Base-by-base conservation (phyloP, 768 basidiomycete species). In the Serpula lacrymans region DNA sequence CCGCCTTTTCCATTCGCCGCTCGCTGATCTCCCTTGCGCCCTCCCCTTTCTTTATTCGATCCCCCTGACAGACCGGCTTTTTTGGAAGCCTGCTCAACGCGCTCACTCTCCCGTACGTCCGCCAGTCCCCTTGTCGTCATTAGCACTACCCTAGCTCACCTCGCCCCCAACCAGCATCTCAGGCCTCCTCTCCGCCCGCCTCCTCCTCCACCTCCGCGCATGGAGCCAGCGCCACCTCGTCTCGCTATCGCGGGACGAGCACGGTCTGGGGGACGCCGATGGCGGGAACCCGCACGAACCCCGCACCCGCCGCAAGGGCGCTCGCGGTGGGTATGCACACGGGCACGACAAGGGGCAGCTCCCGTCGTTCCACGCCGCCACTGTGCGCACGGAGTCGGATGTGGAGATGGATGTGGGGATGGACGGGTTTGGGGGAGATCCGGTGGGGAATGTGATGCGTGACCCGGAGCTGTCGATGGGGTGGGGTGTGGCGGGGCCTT, bases 151-250 rank as follows among this genome's bases (percentile, higher is more conserved):
- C 31, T 28, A 27, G 11, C 13, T 51, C 30, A 24, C 16, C 22
- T 6, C 13, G 26, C 29, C 6, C 17, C n/a, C 14, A 24, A 0
- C 31, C 34, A 43, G 42, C 17, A 17, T 49, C 21, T 49, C 48
- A 4, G 48, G 48, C 13, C 18, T 49, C 5, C 44, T 49, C 40
- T 42, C 48, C 16, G 48, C 48, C 6, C 44, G 48, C n/a, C 45
- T 49, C 37, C 29, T 49, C 32, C 39, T 49, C 12, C 45, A 42
- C 34, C 11, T 49, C 16, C 48, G 48, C 23, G 40, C 14, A 33
- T 33, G 31, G 31, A 14, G 14, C n/a, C 14, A 33, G 14, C 31
- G n/a, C 6, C 6, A n/a, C n/a, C 31, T n/a, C 31, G 31, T 33
- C 31, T 33, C 31, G 20, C 6, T 33, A 33, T 7, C 31, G 8